phyloP scores from a whole-genome alignment of 176 grass and related monocot species.

The Zizania latifolia region DNA sequence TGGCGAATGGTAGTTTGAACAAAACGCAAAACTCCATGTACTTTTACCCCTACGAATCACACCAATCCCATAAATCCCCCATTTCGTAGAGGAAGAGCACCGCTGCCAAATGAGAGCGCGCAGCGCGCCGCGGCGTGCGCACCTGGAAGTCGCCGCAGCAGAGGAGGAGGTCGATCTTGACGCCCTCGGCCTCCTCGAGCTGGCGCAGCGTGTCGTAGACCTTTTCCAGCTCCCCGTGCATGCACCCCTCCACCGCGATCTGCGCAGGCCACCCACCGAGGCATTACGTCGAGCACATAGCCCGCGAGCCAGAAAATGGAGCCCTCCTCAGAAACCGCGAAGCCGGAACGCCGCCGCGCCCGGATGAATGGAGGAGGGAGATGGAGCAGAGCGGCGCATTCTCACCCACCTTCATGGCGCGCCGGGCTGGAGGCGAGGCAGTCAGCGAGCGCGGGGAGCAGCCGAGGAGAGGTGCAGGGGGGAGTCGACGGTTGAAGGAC shows the following conservation, averaged over 20 bases:
- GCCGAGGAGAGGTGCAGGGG: neutral
- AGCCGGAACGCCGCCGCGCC: too few species aligned
- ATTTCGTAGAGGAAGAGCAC: neutral
- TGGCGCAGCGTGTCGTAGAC: constrained; percentile 63
- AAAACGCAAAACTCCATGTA: neutral
- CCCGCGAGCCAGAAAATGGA: neutral
- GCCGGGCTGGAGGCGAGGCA: neutral
- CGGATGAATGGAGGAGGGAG: too few species aligned
- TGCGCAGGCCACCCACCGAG: constrained; percentile 11
- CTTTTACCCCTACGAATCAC: neutral
- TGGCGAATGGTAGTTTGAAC: neutral
- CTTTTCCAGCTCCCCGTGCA: constrained; percentile 80
- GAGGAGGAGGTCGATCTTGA: constrained; percentile 85
- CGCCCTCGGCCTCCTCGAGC: constrained; percentile 56
- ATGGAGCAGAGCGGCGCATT: neutral
- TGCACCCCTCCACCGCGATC: constrained; percentile 87
- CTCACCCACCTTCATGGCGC: constrained; percentile 36
- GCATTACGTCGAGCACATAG: constrained; percentile 48
- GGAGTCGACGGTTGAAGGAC: neutral
- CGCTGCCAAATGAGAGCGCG: neutral
- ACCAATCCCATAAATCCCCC: neutral
- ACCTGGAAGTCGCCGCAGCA: constrained; percentile 96
- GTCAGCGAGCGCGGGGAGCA: neutral
- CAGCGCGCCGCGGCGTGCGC: neutral
- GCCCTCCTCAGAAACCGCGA: too few species aligned